Evolutionary conservation across 169 alveolate species (phyloP).

Genomic region (Pseudocohnilembus persalinus): DNA sequence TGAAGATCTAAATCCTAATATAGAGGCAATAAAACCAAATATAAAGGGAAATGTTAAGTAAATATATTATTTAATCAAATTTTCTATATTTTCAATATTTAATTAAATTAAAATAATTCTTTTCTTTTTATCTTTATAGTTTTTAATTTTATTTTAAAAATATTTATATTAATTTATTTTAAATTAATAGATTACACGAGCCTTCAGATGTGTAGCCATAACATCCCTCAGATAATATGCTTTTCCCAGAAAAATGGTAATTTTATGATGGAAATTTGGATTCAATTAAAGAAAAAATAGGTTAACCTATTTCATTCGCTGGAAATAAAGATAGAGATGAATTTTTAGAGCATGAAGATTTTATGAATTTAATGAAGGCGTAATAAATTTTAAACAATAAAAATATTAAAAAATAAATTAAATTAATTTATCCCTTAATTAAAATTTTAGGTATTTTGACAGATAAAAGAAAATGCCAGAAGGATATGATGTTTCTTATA

Average conservation of each 20-base stretch:
- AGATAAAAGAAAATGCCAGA: slow-evolving; percentile 38
- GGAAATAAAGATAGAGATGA: slow-evolving; percentile 36
- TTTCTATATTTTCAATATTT: too few species aligned
- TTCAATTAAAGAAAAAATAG: slow-evolving; percentile 35
- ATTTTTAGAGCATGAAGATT: slow-evolving; percentile 39
- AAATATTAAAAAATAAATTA: too few species aligned
- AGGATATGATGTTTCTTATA: slow-evolving; percentile 35
- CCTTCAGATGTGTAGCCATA: slow-evolving; percentile 22
- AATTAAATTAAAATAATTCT: too few species aligned
- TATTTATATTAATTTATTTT: too few species aligned
- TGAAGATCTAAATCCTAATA: slow-evolving; percentile 9
- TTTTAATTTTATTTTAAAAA: too few species aligned
- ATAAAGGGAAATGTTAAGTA: slow-evolving; percentile 15
- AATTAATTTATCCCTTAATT: background rate
- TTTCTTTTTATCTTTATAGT: too few species aligned
- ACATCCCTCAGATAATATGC: slow-evolving; percentile 35
- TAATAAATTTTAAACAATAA: too few species aligned
- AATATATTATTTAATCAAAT: too few species aligned
- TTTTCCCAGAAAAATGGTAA: slow-evolving; percentile 32
- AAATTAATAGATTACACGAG: slow-evolving; percentile 22
- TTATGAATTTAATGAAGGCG: slow-evolving; percentile 36
- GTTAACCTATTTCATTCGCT: slow-evolving; percentile 17
- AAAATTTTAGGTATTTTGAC: slow-evolving; percentile 17
- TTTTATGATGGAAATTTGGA: slow-evolving; percentile 44
- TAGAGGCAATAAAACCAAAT: slow-evolving; percentile 16